Evolutionary conservation across 2,329 filamentous ascomycete genomes (phyloP), one percentile per base, ranked within the genome.

Genomic region (Anisogramma anomala): DNA sequence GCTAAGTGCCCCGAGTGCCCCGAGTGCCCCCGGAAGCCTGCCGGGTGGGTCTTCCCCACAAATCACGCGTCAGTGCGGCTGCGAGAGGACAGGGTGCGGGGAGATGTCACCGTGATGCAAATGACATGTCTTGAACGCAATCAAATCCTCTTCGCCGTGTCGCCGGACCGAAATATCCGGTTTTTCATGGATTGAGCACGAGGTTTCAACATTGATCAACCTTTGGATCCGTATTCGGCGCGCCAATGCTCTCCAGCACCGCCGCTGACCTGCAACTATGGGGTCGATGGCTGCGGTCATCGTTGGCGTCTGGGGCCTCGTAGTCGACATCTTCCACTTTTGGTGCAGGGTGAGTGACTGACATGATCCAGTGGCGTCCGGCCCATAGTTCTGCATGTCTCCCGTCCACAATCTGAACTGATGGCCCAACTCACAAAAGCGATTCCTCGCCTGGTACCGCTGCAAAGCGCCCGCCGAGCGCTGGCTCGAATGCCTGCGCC

Each of bases 401-500:
- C 6, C 27, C 3, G 27, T 30, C 13, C 25, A 20, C 8, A 20
- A 11, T 3, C 17, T 28, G n/a, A n/a, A n/a, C n/a, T n/a, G n/a
- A n/a, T n/a, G n/a, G n/a, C n/a, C n/a, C 26, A 23, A 18, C 35
- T 25, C 23, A 9, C 22, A 47, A 39, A 59, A 89, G 84, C 81
- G 76, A 66, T 62, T 85, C 37, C 64, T 74, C 47, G 65, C 65
- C 41, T 85, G 82, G 77, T 80, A 79, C 66, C 72, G 63, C 42
- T 70, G 71, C 48, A 81, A 74, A 58, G 80, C 72, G 36, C 72
- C 74, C 2, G 69, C 74, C 36, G 75, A 82, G 49, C 64, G 77
- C 41, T 79, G 84, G 64, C 68, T 82, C 32, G 71, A 82, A 46
- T 65, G 70, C 18, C 66, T 93, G 35, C 70, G 69, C 39, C 71